Evolutionary conservation across 2,329 filamentous ascomycete species (phyloP), one percentile per base, ranked within the genome.

Genomic region (Keithomyces neogunnii): DNA sequence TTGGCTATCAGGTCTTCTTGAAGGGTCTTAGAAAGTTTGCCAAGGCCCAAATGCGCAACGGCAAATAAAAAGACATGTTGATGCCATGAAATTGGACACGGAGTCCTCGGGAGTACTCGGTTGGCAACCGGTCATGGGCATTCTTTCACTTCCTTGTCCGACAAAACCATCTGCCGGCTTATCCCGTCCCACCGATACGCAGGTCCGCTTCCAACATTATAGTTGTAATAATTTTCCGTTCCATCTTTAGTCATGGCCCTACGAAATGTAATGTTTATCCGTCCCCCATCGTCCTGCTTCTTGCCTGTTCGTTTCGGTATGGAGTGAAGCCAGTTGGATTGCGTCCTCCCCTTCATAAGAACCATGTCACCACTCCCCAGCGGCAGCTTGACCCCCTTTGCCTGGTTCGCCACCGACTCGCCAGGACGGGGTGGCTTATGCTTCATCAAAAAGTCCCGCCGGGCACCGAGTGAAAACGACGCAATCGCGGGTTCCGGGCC

Each of bases 1-100:
- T 99, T 19, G 90, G 90, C 44, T 99, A 99, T 68, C 91, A 96
- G 64, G 86, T 95, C 32, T 99, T 97, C 67, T 74, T 97, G 57
- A 80, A 85, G 56, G 92, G 86, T 1, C 71, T 99, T 59, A 86
- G 88, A 67, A 89, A 86, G 61, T 99, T 82, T 70, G 86, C 89
- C 8, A 85, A 84, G 58, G 92, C 91, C 3, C 88, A 96, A 68
- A 95, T 97, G 80, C 82, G 91, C 52, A 82, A 91, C 61, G 91
- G 91, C 43, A 80, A 76, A 63, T 84, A 74, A 64, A 45, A 13
- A 6, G n/a, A 26, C 28, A 31, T 28, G 30, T 40, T 5, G 4
- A 19, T 19, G 13, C 26, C 38, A 40, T 19, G 13, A 39, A 13
- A 5, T 19, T 26, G 19, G 19, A 19, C 19, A 19, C 19, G 19